Base-by-base conservation (phyloP, 2,329 filamentous ascomycete genomes). In the Beauveria caledonica region DNA sequence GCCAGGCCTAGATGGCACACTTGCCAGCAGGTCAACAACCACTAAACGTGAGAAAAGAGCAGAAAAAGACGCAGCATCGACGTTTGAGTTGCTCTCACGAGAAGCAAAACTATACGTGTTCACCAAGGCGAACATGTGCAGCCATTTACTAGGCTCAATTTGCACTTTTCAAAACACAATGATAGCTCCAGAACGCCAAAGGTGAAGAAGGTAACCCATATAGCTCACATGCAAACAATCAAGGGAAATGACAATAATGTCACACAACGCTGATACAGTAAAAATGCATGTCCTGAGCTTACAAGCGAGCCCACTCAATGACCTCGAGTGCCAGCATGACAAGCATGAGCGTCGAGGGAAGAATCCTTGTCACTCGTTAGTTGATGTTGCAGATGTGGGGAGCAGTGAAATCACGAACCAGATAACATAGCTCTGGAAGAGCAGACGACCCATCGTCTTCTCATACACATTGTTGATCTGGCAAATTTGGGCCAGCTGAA, bases 381-480 rank as follows among this genome's bases (percentile, higher is more conserved):
- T 50, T 5, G 1, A 33, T 33, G 58, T 8, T 15, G 39, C 29
- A 48, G 23, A 17, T 11, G 21, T 7, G 23, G 10, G 17, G 10
- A 15, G 21, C 13, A n/a, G 9, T 13, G 57, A 2, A 46, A 1
- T 9, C 58, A 79, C 86, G 76, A 78, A 90, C 90, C 92, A 96
- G 64, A 97, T 87, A 62, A 99, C 74, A 64, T 76, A 76, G 76
- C 93, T 97, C 78, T 97, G 93, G 78, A 97, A 96, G 55, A 97
- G 77, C 60, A 99, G 82, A 72, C 86, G 89, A 63, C 90, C 89
- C 92, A 99, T 97, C 53, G 94, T 91, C 19, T 88, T 86, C 79
- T 97, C 93, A 73, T 91, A 99, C 10, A 99, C 94, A 64, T 88
- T 88, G 74, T 99, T 99, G 76, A 97, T 89, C 80, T 97, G 94